Evolutionary conservation across 2,329 filamentous ascomycete species (phyloP).

Genomic region (Cladosporium sp.): DNA sequence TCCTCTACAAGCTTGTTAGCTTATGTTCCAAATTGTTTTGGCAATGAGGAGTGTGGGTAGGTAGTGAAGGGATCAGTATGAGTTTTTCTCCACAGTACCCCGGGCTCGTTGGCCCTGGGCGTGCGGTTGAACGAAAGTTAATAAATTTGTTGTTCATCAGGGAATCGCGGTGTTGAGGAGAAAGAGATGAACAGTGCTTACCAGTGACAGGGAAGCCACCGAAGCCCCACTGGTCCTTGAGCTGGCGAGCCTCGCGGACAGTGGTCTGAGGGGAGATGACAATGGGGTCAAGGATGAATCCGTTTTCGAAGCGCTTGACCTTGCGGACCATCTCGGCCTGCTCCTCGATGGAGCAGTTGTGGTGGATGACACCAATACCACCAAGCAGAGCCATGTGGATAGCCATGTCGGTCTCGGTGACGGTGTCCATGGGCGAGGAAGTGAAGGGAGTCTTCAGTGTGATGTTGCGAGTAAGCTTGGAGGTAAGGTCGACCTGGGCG

Average conservation of each 20-base stretch:
- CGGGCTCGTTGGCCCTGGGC: conserved; percentile 47
- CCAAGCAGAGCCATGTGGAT: conserved; percentile 92
- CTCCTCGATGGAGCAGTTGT: conserved; percentile 97
- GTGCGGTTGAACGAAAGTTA: conserved; percentile 99
- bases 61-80: conserved; percentile 14
- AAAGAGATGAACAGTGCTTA: conserved; percentile 50
- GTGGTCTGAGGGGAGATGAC: conserved; percentile 85
- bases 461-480: conserved; percentile 91
- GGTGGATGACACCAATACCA: conserved; percentile 91
- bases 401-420: conserved; percentile 99
- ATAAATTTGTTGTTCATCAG: conserved; percentile 75
- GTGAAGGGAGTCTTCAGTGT: conserved; percentile 93
- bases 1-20: conserved; percentile 57
- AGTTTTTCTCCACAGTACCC: conserved; percentile 32
- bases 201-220: conserved; percentile 98
- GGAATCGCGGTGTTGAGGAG: conserved; percentile 32
- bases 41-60: background rate
- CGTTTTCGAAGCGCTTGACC: conserved; percentile 99
- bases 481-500: conserved; percentile 80
- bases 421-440: conserved; percentile 98
- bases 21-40: background rate
- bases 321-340: conserved; percentile 99
- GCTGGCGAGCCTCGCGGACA: conserved; percentile 80
- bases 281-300: conserved; percentile 94
- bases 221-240: conserved; percentile 98